phyloP scores from a whole-genome alignment of 164 flowering plant species.

The Chimonanthus praecox region DNA sequence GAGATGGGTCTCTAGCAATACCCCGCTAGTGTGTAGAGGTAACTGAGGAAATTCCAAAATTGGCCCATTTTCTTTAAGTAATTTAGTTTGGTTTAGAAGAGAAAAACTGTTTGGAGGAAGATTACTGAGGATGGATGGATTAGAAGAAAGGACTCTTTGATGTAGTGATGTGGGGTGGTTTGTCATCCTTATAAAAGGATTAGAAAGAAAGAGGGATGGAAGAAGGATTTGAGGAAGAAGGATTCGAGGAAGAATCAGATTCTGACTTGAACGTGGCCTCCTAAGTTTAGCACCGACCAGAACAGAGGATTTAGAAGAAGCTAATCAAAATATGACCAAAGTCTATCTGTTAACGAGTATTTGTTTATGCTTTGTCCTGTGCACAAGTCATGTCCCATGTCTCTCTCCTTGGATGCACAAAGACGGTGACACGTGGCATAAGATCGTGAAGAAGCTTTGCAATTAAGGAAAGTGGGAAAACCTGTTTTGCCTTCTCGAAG shows the following conservation, averaged over 20 bases:
- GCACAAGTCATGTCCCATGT: background rate
- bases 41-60: constrained; percentile 53
- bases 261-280: constrained; percentile 46
- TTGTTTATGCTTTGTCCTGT: background rate
- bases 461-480: too few species aligned
- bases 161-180: background rate
- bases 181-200: background rate
- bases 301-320: background rate
- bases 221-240: background rate
- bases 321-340: too few species aligned
- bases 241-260: constrained; percentile 23
- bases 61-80: constrained; percentile 31
- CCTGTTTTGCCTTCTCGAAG: too few species aligned
- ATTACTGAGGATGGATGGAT: background rate
- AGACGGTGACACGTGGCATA: background rate
- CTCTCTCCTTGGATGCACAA: too few species aligned
- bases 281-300: constrained; percentile 37
- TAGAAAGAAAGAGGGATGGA: constrained; percentile 4
- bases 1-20: constrained; percentile 13
- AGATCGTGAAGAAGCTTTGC: background rate
- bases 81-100: background rate
- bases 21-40: constrained; percentile 67
- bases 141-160: background rate
- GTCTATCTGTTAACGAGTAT: background rate
- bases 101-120: too few species aligned